phyloP scores from a whole-genome alignment of 495 filamentous ascomycete genomes.

The Penicillium lagena region DNA sequence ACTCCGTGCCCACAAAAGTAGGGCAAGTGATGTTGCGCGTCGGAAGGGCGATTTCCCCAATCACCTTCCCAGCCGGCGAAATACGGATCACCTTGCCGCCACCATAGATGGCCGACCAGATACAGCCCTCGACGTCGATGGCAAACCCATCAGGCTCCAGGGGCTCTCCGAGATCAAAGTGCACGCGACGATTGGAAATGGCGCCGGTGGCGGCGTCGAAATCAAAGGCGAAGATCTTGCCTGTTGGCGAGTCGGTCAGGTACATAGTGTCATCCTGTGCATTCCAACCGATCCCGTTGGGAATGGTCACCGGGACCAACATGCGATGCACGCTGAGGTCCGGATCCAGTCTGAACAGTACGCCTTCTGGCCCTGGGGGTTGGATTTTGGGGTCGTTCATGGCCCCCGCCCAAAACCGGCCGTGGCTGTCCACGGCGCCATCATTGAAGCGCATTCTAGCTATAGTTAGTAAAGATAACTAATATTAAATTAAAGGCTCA shows the following conservation, averaged over 20 bases:
- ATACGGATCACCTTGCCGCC: slow-evolving; percentile 63
- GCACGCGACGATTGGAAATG: slow-evolving; percentile 58
- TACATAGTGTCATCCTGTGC: slow-evolving; percentile 70
- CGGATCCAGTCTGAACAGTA: slow-evolving; percentile 58
- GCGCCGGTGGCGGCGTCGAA: slow-evolving; percentile 57
- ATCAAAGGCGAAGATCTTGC: slow-evolving; percentile 67
- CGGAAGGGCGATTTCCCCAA: slow-evolving; percentile 60
- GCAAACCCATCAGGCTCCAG: slow-evolving; percentile 71
- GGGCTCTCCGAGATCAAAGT: slow-evolving; percentile 29
- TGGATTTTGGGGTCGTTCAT: slow-evolving; percentile 68
- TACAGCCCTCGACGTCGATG: slow-evolving; percentile 63
- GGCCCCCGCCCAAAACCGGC: slow-evolving; percentile 81
- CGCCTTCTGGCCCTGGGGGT: slow-evolving; percentile 34
- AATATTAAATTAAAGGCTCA: slow-evolving; percentile 11
- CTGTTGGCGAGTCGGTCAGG: slow-evolving; percentile 72
- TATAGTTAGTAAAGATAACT: no score
- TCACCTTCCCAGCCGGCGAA: slow-evolving; percentile 53
- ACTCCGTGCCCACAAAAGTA: slow-evolving; percentile 64
- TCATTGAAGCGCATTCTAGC: slow-evolving; percentile 65
- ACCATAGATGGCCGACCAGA: slow-evolving; percentile 77
- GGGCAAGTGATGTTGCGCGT: slow-evolving; percentile 67
- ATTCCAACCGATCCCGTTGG: slow-evolving; percentile 77
- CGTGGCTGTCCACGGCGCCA: slow-evolving; percentile 72
- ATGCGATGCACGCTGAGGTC: slow-evolving; percentile 54
- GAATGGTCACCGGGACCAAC: slow-evolving; percentile 64